phyloP scores from a whole-genome alignment of 768 basidiomycete genomes.

The Naganishia vishniacii region DNA sequence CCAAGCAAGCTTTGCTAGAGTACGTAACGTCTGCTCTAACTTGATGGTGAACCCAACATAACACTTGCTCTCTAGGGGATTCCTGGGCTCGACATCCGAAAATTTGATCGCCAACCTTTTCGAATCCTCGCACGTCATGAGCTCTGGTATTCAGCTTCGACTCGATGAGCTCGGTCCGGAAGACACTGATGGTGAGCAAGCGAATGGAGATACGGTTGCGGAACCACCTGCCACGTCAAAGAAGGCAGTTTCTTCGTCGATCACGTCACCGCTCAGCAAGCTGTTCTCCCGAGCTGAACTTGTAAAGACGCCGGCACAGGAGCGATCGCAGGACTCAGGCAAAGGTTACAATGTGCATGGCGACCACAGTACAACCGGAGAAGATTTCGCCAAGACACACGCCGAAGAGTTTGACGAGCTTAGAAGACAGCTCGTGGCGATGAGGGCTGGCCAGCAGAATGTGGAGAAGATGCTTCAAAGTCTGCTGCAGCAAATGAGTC shows the following conservation, averaged over 20 bases:
- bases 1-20: background rate
- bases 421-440: background rate
- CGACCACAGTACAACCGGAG: too few species aligned
- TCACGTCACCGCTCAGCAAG: background rate
- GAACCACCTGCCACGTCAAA: background rate
- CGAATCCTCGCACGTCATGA: constrained; percentile 2
- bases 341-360: too few species aligned
- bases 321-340: background rate
- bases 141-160: constrained; percentile 13
- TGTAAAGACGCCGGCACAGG: background rate
- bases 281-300: background rate
- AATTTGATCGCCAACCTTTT: constrained; percentile 15
- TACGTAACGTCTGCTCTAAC: background rate
- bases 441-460: constrained; percentile 9
- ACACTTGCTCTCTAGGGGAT: background rate
- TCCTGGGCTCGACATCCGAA: constrained; percentile 8
- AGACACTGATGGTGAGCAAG: background rate
- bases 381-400: background rate
- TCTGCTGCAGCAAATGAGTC: background rate
- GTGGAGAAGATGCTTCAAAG: background rate
- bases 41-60: background rate
- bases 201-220: background rate
- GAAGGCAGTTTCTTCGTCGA: background rate
- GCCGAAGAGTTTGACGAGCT: constrained; percentile 17
- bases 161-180: constrained; percentile 2